Evolutionary conservation across 768 basidiomycete genomes (phyloP).

Genomic region (Coprinopsis marcescibilis): DNA sequence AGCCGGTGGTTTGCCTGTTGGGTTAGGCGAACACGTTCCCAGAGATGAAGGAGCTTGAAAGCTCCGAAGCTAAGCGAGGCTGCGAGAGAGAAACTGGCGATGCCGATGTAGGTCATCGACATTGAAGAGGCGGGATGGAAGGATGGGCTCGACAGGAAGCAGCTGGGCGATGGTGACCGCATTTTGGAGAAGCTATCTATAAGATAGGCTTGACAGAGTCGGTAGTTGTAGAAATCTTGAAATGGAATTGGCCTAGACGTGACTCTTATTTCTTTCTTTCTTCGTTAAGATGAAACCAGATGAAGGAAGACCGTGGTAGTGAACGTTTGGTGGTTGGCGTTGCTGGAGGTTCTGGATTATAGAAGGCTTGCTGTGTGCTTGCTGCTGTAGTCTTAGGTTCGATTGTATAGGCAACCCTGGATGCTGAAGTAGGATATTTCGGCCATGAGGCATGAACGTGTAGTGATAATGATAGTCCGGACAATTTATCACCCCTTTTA

Average conservation of each 20-base stretch:
- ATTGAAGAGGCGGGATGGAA: slow-evolving; percentile 6
- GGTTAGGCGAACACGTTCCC: slow-evolving; percentile 16
- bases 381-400: not conserved
- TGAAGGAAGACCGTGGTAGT: not conserved
- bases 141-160: not conserved
- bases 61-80: slow-evolving; percentile 21
- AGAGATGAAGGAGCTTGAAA: slow-evolving; percentile 18
- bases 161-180: not conserved
- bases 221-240: not conserved
- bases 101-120: slow-evolving; percentile 19
- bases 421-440: not conserved
- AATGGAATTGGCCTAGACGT: too few relatives aligned
- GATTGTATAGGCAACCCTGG: not conserved
- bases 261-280: too few relatives aligned
- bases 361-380: not conserved
- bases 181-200: not conserved
- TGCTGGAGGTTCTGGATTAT: too few relatives aligned
- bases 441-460: slow-evolving; percentile 1
- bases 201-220: not conserved
- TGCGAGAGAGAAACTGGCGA: slow-evolving; percentile 25
- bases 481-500: not conserved
- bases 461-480: not conserved
- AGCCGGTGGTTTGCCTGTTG: not conserved
- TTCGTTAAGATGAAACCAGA: slow-evolving; percentile 4
- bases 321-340: too few relatives aligned